These are phyloP conservation scores for Fusarium brevicatenulatum DNA, from an alignment of 2,329 filamentous ascomycete species.

Conservation along the genomic window DNA sequence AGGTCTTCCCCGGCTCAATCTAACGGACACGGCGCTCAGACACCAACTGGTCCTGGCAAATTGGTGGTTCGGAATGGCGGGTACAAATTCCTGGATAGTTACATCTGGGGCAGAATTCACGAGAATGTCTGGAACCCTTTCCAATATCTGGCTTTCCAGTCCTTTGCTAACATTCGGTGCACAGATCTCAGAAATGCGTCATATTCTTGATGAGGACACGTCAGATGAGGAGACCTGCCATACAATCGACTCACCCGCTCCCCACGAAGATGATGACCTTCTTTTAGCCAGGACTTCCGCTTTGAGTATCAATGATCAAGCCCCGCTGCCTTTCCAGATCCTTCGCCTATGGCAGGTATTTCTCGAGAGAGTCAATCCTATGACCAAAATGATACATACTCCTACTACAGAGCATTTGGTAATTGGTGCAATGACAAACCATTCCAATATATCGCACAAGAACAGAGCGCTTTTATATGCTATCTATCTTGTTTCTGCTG, in stretches of 20 bases:
- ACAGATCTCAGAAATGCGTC: slow-evolving; percentile 11
- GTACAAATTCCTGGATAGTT: slow-evolving; percentile 13
- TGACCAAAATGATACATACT: slow-evolving; percentile 5
- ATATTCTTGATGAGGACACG: slow-evolving; percentile 14
- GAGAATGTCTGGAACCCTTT: not conserved
- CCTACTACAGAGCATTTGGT: slow-evolving; percentile 10
- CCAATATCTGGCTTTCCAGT: too few relatives aligned
- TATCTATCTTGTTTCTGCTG: not conserved
- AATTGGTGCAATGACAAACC: slow-evolving; percentile 2
- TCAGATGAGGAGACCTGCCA: slow-evolving; percentile 11
- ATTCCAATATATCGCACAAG: not conserved
- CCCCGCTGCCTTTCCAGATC: not conserved
- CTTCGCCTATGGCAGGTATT: slow-evolving; percentile 11
- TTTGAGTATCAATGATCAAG: not conserved
- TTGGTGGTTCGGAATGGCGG: slow-evolving; percentile 11
- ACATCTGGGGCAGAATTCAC: not conserved
- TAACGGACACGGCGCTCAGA: not conserved
- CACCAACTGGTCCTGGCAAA: not conserved
- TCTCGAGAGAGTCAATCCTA: slow-evolving; percentile 8
- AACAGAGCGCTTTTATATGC: not conserved
- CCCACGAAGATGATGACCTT: slow-evolving; percentile 2
- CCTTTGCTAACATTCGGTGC: rapidly evolving
- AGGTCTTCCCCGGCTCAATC: not conserved
- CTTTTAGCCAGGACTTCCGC: not conserved
- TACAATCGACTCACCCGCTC: not conserved